A percentile compares a stretch with the other conserved stretches of the same genome.
Evolutionary conservation across 352 stramenopile species (phyloP).

Genomic region (Phytophthora pluvialis): DNA sequence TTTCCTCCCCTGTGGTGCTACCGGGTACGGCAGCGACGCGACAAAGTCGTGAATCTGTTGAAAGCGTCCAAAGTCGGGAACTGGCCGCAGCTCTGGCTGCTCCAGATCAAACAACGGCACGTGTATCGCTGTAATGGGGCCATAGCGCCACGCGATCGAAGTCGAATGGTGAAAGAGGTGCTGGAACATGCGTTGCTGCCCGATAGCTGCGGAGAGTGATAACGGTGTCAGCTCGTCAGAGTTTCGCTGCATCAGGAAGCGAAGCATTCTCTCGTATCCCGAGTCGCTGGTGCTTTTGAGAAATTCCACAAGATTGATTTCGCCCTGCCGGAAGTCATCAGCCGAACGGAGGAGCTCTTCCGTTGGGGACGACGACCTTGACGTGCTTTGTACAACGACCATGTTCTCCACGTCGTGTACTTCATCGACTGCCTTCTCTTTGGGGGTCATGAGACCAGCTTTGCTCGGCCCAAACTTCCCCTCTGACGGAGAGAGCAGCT

Average conservation of each 20-base stretch:
- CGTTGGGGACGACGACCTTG: neutral
- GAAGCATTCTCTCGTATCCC: constrained; percentile 40
- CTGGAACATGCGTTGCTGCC: constrained; percentile 62
- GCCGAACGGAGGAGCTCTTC: neutral
- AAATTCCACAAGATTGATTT: constrained; percentile 42
- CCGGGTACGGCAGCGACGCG: constrained; percentile 32
- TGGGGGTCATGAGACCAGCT: neutral
- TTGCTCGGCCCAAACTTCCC: constrained; percentile 1
- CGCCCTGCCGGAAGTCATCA: constrained; percentile 8
- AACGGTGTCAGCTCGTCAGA: constrained; percentile 59
- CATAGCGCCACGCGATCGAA: constrained; percentile 59
- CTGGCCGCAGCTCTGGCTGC: constrained; percentile 39
- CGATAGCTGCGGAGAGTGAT: constrained; percentile 59
- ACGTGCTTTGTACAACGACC: constrained; percentile 2
- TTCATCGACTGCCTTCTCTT: constrained; percentile 9
- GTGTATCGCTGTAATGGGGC: constrained; percentile 58
- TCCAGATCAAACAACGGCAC: constrained; percentile 64
- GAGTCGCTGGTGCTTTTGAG: constrained; percentile 38
- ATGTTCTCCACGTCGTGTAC: constrained; percentile 27
- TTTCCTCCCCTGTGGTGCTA: constrained; percentile 44
- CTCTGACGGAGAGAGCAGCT: constrained; percentile 18
- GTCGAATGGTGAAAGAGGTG: constrained; percentile 58
- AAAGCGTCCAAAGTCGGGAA: constrained; percentile 29
- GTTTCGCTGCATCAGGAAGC: constrained; percentile 59
- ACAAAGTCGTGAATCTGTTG: constrained; percentile 30